Conservation (phyloP, 164 flowering plant genomes). For the Umbellularia californica region DNA sequence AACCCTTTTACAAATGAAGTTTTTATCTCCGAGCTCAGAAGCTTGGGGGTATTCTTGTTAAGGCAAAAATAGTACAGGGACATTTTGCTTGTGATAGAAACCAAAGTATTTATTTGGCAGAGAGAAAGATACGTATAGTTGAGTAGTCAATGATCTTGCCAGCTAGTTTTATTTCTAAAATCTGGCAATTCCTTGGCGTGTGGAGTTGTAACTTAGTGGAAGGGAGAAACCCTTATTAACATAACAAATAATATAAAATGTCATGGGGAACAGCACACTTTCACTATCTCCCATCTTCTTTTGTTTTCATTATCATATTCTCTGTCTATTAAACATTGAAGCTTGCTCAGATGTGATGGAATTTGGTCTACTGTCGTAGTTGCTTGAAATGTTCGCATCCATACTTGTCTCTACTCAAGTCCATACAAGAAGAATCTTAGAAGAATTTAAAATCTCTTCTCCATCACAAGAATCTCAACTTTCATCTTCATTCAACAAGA, state of each 20-base stretch:
- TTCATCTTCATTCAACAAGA: conserved; percentile 1
- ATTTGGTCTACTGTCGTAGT: conserved; percentile 33
- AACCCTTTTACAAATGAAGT: too few species aligned
- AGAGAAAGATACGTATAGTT: conserved; percentile 18
- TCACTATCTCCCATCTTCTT: conserved; percentile 10
- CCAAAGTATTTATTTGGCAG: neutral
- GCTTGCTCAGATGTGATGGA: conserved; percentile 14
- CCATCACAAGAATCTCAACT: neutral
- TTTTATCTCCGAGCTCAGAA: too few species aligned
- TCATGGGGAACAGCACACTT: conserved; percentile 13
- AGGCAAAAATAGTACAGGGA: neutral
- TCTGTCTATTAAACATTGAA: neutral
- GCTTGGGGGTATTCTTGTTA: neutral
- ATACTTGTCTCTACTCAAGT: conserved; percentile 19
- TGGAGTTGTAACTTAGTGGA: conserved; percentile 26
- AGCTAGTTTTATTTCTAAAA: conserved; percentile 19
- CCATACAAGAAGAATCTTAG: neutral
- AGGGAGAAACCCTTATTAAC: neutral
- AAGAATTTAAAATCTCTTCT: neutral
- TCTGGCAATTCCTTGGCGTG: conserved; percentile 45
- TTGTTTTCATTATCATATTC: conserved; percentile 7
- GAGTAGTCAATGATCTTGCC: conserved; percentile 35
- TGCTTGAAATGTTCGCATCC: conserved; percentile 32
- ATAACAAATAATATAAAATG: neutral
- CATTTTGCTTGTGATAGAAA: neutral